phyloP scores from a whole-genome alignment of 2,329 filamentous ascomycete species.

The Diatrype stigma region DNA sequence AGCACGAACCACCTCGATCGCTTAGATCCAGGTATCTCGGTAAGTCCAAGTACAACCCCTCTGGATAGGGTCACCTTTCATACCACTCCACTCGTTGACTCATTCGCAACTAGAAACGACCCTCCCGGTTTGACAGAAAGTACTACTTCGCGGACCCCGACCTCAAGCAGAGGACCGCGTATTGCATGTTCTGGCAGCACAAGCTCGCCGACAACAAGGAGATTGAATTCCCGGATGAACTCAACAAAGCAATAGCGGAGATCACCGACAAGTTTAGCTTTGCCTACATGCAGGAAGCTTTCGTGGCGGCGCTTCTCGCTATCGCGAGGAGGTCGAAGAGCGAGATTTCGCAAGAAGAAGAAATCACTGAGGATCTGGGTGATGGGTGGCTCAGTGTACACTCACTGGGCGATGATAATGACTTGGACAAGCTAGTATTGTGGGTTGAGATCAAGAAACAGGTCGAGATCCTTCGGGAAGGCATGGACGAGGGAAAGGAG shows the following conservation, averaged over 20 bases:
- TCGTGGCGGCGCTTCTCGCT: conserved; percentile 58
- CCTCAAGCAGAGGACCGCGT: conserved; percentile 49
- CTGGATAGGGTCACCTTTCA: no score
- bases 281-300: conserved; percentile 67
- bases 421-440: conserved; percentile 47
- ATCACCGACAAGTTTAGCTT: conserved; percentile 65
- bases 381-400: conserved; percentile 36
- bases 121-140: conserved; percentile 63
- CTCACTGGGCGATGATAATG: conserved; percentile 25
- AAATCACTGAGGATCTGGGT: conserved; percentile 24
- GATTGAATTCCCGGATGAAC: conserved; percentile 55
- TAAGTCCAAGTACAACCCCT: conserved; percentile 23
- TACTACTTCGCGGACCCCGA: conserved; percentile 60
- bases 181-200: conserved; percentile 59
- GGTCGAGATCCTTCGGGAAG: conserved; percentile 55
- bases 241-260: conserved; percentile 55
- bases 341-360: conserved; percentile 21
- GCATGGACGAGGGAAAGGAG: conserved; percentile 42
- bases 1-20: conserved; percentile 63
- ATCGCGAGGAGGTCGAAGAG: conserved; percentile 40
- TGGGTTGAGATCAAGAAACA: conserved; percentile 63
- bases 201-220: conserved; percentile 53
- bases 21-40: conserved; percentile 61
- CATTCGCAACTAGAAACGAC: conserved; percentile 48
- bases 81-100: not conserved